phyloP scores from a whole-genome alignment of 2,329 filamentous ascomycete genomes.

The Fusarium sp. region DNA sequence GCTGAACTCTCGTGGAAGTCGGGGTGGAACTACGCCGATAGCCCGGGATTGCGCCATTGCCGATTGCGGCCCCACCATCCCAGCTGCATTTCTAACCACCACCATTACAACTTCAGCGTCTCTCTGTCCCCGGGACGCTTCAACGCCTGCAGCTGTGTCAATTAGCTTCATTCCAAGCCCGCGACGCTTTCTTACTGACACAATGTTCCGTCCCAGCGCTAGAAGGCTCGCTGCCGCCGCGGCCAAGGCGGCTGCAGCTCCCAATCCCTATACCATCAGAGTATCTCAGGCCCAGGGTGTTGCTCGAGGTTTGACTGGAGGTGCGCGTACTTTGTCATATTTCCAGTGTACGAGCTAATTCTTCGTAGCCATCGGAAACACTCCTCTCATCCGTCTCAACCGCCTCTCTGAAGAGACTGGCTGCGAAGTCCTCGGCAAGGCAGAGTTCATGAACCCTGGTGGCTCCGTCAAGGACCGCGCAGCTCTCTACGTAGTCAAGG shows the following conservation, averaged over 20 bases:
- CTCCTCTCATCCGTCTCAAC: constrained; percentile 90
- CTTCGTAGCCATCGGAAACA: constrained; percentile 88
- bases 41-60: constrained; percentile 45
- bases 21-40: constrained; percentile 39
- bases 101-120: constrained; percentile 11
- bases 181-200: background rate
- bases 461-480: constrained; percentile 97
- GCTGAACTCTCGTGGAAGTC: constrained; percentile 34
- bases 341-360: background rate
- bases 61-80: constrained; percentile 44
- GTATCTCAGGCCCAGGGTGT: constrained; percentile 84
- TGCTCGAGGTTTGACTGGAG: constrained; percentile 81
- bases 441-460: constrained; percentile 98
- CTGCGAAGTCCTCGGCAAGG: constrained; percentile 94
- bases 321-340: constrained; percentile 57
- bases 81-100: constrained; percentile 26
- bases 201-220: constrained; percentile 75
- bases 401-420: constrained; percentile 88
- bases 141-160: constrained; percentile 10
- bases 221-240: constrained; percentile 71
- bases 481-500: constrained; percentile 90
- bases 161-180: constrained; percentile 23
- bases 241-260: constrained; percentile 53
- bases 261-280: constrained; percentile 69
- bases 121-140: constrained; percentile 10